Conservation (phyloP, 371 early-diverging fungal species). For the Fennellomyces sp. region DNA sequence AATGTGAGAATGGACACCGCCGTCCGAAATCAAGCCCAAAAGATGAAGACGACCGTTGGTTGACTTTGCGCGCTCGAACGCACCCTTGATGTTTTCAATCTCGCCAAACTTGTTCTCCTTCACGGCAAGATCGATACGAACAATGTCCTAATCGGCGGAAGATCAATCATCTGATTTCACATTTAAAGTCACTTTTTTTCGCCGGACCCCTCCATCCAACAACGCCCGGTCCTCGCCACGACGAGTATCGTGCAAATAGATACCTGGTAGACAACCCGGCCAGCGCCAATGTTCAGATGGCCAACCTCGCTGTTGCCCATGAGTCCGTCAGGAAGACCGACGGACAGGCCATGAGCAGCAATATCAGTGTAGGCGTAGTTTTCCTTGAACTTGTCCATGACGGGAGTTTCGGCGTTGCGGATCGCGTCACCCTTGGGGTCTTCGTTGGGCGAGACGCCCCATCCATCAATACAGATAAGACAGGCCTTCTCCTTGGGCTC, state of each 20-base stretch:
- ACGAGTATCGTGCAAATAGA: too few species aligned
- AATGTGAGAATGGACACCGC: constrained; percentile 99
- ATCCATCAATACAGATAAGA: constrained; percentile 92
- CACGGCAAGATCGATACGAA: constrained; percentile 92
- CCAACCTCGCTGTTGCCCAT: constrained; percentile 99
- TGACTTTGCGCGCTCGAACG: constrained; percentile 84
- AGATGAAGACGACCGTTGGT: constrained; percentile 93
- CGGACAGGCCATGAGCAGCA: constrained; percentile 95
- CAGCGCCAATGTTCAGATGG: constrained; percentile 99
- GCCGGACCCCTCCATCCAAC: not conserved
- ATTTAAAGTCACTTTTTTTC: constrained; percentile 1
- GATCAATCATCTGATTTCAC: constrained; percentile 9
- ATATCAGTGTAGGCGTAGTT: constrained; percentile 79
- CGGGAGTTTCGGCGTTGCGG: constrained; percentile 91
- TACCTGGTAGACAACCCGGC: constrained; percentile 98
- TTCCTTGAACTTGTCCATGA: constrained; percentile 83
- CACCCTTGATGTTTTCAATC: constrained; percentile 76
- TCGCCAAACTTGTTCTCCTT: constrained; percentile 77
- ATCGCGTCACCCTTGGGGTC: constrained; percentile 91
- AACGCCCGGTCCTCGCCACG: constrained; percentile 1
- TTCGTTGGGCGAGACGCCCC: constrained; percentile 85
- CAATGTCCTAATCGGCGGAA: constrained; percentile 79
- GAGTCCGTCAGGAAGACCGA: constrained; percentile 97
- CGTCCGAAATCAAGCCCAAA: constrained; percentile 98
- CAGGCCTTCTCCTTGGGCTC: constrained; percentile 66